Evolutionary conservation across 2,329 filamentous ascomycete genomes (phyloP).

Genomic region (Cercospora sesami): DNA sequence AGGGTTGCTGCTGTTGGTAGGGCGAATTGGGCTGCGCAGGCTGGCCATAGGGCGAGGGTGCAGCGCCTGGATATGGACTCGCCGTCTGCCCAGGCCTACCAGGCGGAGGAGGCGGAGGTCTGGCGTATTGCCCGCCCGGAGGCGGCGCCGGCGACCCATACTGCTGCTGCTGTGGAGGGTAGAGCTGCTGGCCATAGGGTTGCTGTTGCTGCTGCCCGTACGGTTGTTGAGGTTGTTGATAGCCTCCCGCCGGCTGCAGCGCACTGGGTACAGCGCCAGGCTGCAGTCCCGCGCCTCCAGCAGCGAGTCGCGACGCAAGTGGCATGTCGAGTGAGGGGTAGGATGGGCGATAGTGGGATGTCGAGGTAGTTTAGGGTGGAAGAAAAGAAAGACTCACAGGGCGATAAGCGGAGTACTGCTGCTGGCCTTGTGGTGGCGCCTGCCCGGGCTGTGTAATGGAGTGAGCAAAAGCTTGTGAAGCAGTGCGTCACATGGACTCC

Average conservation of each 20-base stretch:
- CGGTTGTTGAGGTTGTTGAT: constrained; percentile 27
- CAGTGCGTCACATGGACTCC: constrained; percentile 22
- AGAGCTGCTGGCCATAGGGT: constrained; percentile 18
- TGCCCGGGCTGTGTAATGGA: constrained; percentile 36
- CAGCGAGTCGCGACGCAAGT: constrained; percentile 34
- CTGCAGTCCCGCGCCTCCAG: constrained; percentile 24
- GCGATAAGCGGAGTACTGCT: constrained; percentile 52
- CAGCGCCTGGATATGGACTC: constrained; percentile 31
- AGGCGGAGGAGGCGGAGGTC: constrained; percentile 41
- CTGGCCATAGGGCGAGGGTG: constrained; percentile 27
- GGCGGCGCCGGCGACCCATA: constrained; percentile 38
- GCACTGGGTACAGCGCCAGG: constrained; percentile 45
- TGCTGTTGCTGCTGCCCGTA: constrained; percentile 20
- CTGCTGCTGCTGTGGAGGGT: neutral
- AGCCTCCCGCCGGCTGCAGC: constrained; percentile 40
- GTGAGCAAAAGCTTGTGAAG: constrained; percentile 28
- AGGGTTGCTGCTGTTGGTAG: constrained; percentile 34
- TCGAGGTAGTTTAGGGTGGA: constrained; percentile 14
- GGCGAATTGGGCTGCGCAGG: constrained; percentile 26
- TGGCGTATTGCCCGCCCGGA: constrained; percentile 40
- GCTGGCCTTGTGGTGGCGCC: constrained; percentile 39
- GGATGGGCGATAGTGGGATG: constrained; percentile 11
- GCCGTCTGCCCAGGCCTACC: constrained; percentile 24
- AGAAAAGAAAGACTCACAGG: constrained; percentile 27
- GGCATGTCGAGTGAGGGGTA: constrained; percentile 29